Base-by-base conservation (phyloP, 2,329 filamentous ascomycete species). In the Didymella glomerata region DNA sequence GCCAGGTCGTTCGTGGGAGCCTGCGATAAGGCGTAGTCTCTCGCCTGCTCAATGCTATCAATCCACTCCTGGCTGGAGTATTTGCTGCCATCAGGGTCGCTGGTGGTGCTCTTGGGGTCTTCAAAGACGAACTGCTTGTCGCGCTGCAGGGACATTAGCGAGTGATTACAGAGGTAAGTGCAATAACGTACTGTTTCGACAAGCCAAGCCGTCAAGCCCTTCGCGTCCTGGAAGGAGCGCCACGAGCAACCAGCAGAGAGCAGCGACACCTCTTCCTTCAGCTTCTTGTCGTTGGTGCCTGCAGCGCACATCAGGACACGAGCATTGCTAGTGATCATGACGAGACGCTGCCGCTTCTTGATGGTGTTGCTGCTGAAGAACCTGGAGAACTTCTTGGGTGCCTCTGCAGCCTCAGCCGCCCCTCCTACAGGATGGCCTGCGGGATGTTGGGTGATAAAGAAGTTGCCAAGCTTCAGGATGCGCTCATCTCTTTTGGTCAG, bases 101-200 rank as follows among this genome's bases (percentile, higher is more conserved):
- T 85, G 47, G 83, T 83, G 57, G 88, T 87, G 18, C 88, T 85
- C 75, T 96, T 97, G n/a, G 88, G 84, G 71, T 98, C 93, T 79
- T 99, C 95, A 71, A 99, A 99, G 14, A 90, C 90, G 75, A 91
- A 95, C 69, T 96, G 93, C 72, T 93, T 90, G 58, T 96, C 93
- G 65, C 87, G 87, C 94, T 97, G 67, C 38, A 59, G n/a, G 6
- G n/a, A 18, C 11, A 24, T 58, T 50, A 68, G 57, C 47, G 44
- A 28, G 7, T 1, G 5, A 9, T 13, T 32, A 9, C 5, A 14
- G 18, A 0, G 5, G 22, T 25, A 25, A 18, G 11, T 14, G 32
- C 22, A 22, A 48, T 44, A 57, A 85, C 93, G 84, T 88, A 98
- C 95, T 67, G 92, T 96, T 81, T 98, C 93, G 51, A 98, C 89